phyloP scores from a whole-genome alignment of 495 filamentous ascomycete genomes.

The Xylaria palmicola region DNA sequence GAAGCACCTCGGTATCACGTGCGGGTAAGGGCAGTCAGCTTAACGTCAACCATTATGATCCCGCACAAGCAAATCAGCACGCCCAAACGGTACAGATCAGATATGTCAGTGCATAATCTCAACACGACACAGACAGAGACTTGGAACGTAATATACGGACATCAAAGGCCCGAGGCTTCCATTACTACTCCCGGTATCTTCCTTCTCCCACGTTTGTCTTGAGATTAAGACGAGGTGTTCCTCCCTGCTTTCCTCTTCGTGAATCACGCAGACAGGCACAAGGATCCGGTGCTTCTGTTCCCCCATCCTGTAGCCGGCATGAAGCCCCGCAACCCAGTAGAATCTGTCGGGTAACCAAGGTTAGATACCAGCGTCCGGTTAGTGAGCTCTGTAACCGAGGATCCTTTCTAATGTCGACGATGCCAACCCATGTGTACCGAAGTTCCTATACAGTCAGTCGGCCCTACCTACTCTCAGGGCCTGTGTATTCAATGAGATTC shows the following conservation, averaged over 20 bases:
- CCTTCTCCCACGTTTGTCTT: not conserved
- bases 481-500: not conserved
- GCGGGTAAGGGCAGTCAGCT: not conserved
- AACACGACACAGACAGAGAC: too few relatives aligned
- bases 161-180: not conserved
- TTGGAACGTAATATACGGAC: too few relatives aligned
- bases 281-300: too few relatives aligned
- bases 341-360: too few relatives aligned
- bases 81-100: not conserved
- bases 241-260: too few relatives aligned
- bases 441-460: not conserved
- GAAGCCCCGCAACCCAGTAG: not conserved
- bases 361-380: not conserved
- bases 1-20: not conserved
- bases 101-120: too few relatives aligned
- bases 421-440: not conserved
- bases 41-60: too few relatives aligned
- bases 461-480: not conserved
- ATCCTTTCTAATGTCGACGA: not conserved
- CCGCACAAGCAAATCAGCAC: too few relatives aligned
- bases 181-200: not conserved
- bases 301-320: not conserved
- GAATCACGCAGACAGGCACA: too few relatives aligned
- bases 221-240: too few relatives aligned
- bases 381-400: not conserved